phyloP scores from a whole-genome alignment of 2,329 filamentous ascomycete genomes.

The Pseudogymnoascus sp. region DNA sequence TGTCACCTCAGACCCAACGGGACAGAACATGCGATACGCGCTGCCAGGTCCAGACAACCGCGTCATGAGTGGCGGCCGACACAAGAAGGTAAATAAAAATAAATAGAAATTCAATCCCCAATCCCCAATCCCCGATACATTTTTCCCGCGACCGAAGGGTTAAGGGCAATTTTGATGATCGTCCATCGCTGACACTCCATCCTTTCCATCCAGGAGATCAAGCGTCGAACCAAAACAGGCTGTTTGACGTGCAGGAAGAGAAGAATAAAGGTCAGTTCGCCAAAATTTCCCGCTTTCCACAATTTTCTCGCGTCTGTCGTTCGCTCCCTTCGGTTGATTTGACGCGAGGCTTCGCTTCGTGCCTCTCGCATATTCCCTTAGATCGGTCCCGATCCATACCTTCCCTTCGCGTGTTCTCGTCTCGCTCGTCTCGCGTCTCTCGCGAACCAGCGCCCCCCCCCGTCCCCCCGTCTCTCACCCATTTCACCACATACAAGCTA shows the following conservation, averaged over 20 bases:
- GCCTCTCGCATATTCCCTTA: background rate
- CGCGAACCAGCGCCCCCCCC: conserved; percentile 20
- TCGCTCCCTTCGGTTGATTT: conserved; percentile 22
- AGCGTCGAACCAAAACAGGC: conserved; percentile 66
- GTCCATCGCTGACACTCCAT: conserved; percentile 1
- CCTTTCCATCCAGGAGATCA: conserved; percentile 50
- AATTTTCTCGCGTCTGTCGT: conserved; percentile 16
- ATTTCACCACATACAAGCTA: conserved; percentile 12
- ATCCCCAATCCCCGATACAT: conserved; percentile 11
- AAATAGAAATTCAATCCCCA: conserved; percentile 7
- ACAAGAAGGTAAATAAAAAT: conserved; percentile 39
- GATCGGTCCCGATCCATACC: conserved; percentile 1
- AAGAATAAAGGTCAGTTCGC: conserved; percentile 60
- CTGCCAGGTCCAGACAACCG: conserved; percentile 43
- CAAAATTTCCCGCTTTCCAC: conserved; percentile 13
- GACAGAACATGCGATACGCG: conserved; percentile 44
- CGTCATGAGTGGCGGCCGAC: conserved; percentile 54
- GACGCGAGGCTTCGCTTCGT: conserved; percentile 21
- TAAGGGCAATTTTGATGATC: background rate
- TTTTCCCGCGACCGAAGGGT: background rate
- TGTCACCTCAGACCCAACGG: conserved; percentile 39
- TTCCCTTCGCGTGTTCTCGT: conserved; percentile 21
- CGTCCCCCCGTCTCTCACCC: conserved; percentile 13
- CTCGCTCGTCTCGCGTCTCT: conserved; percentile 18
- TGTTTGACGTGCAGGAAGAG: conserved; percentile 58